Percentiles rank a stretch among this genome's conserved stretches.
Evolutionary conservation across 768 basidiomycete species (phyloP).

Genomic region (Rhodotorula babjevae): DNA sequence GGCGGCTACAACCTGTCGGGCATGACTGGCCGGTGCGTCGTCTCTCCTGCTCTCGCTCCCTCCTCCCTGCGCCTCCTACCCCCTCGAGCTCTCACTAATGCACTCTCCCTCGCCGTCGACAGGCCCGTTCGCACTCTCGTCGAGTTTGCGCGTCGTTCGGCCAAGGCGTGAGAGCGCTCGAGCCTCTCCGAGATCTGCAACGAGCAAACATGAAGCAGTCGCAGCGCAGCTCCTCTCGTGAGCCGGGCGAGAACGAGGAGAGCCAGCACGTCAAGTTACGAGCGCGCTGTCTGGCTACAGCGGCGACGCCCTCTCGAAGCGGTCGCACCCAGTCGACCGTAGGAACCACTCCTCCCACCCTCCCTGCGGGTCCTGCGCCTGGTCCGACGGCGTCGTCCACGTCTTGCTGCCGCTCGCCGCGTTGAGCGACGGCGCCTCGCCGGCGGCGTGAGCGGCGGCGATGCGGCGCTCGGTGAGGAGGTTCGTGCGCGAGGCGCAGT

Average conservation of each 20-base stretch:
- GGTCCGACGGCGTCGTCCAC: neutral
- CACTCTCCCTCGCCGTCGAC: no score
- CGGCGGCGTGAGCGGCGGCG: constrained; percentile 2
- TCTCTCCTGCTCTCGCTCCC: no score
- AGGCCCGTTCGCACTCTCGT: constrained; percentile 14
- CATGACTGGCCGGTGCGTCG: constrained; percentile 30
- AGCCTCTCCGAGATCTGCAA: neutral
- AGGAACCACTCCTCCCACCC: constrained; percentile 33
- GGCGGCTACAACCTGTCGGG: constrained; percentile 28
- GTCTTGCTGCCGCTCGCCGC: neutral
- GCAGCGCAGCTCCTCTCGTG: no score
- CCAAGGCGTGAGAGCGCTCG: constrained; percentile 39
- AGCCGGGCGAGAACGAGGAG: no score
- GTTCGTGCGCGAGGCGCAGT: constrained; percentile 7
- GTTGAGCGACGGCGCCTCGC: constrained; percentile 13
- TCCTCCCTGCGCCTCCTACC: neutral
- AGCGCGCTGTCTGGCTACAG: constrained; percentile 47
- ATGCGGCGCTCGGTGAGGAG: constrained; percentile 11
- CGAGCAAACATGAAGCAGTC: no score
- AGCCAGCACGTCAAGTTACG: no score
- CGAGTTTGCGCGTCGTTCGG: constrained; percentile 30
- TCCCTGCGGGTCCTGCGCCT: neutral
- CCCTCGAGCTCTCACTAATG: no score
- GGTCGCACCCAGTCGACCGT: constrained; percentile 16
- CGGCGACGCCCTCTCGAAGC: constrained; percentile 21